Conservation (phyloP, 305 asterid species). For the Lippia alba region DNA sequence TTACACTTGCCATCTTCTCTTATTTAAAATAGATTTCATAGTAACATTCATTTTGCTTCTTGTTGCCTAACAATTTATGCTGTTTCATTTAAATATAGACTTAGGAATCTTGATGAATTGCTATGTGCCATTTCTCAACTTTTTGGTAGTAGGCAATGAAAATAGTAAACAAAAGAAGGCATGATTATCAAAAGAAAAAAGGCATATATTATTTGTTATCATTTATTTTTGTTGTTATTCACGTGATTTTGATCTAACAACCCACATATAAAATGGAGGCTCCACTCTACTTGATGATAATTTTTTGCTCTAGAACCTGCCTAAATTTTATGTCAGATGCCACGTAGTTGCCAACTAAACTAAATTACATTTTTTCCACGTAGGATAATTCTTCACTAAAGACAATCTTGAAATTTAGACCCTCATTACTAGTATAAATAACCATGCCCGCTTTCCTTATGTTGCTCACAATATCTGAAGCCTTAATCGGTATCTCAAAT, state of each 20-base stretch:
- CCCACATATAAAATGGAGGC: conserved; percentile 52
- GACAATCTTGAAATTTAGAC: conserved; percentile 33
- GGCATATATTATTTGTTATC: conserved; percentile 18
- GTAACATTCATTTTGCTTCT: background rate
- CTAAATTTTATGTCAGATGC: conserved; percentile 32
- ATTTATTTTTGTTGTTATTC: conserved; percentile 30
- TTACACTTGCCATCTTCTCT: conserved; percentile 11
- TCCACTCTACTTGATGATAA: conserved; percentile 43
- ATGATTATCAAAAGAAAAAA: conserved; percentile 25
- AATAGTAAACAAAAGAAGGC: conserved; percentile 13
- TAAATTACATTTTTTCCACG: conserved; percentile 43
- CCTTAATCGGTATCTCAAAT: conserved; percentile 44
- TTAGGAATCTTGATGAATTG: background rate
- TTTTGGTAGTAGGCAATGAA: conserved; percentile 27
- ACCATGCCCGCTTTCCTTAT: conserved; percentile 39
- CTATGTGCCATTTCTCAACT: conserved; percentile 35
- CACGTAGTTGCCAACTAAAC: conserved; percentile 38
- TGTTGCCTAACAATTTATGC: background rate
- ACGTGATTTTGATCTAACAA: conserved; percentile 60
- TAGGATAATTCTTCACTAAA: conserved; percentile 40
- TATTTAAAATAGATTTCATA: background rate
- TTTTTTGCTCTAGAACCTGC: conserved; percentile 32
- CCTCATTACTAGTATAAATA: conserved; percentile 59
- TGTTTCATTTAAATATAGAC: conserved; percentile 11
- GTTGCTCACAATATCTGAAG: conserved; percentile 28